phyloP scores from a whole-genome alignment of 108 stramenopile genomes.

The Skeletonema tropicum region DNA sequence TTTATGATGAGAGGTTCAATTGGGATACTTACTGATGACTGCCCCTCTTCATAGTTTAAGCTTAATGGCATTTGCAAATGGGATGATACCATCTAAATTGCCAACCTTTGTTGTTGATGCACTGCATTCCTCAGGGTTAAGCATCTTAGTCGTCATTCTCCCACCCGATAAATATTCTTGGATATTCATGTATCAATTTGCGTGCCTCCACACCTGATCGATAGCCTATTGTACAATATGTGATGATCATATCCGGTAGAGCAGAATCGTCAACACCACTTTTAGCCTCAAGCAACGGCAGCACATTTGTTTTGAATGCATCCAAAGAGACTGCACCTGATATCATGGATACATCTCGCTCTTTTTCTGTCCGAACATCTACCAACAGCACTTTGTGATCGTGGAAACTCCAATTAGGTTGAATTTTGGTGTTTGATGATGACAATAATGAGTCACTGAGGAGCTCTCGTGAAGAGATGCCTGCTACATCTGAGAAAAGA shows the following conservation, averaged over 20 bases:
- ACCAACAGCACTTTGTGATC: conserved; percentile 24
- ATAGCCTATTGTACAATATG: conserved; percentile 73
- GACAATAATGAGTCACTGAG: neutral
- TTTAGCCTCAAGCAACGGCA: conserved; percentile 15
- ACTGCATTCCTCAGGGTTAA: neutral
- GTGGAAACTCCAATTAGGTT: conserved; percentile 16
- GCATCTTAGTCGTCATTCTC: neutral
- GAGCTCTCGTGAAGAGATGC: neutral
- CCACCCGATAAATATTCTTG: neutral
- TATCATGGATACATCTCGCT: conserved; percentile 58
- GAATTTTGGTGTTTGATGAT: neutral
- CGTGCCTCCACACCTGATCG: conserved; percentile 61
- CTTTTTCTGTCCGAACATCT: conserved; percentile 47
- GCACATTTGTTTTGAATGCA: conserved; percentile 42
- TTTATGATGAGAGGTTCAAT: neutral
- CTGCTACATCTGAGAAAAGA: neutral
- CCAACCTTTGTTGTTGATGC: conserved; percentile 8
- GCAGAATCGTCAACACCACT: neutral
- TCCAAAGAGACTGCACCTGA: conserved; percentile 51
- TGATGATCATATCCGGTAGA: conserved; percentile 31
- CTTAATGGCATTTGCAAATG: conserved; percentile 36
- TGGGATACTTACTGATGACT: neutral
- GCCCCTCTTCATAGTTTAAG: neutral
- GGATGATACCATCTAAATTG: conserved; percentile 32
- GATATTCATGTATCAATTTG: conserved; percentile 25